Evolutionary conservation across 2,329 filamentous ascomycete species (phyloP).

Genomic region (Botrytis byssoidea): DNA sequence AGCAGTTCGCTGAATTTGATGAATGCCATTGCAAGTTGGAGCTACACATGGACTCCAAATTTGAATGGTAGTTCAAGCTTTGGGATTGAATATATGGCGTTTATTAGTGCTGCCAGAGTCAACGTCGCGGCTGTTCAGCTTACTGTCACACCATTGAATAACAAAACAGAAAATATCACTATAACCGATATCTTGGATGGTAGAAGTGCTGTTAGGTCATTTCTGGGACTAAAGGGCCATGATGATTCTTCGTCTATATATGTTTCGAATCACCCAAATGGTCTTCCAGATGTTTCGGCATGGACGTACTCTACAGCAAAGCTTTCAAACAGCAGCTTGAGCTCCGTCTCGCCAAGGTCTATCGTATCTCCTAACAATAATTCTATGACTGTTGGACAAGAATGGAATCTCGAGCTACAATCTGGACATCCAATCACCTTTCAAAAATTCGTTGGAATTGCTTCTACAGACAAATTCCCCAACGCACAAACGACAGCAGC

Average conservation of each 20-base stretch:
- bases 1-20: constrained; percentile 48
- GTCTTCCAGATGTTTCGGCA: constrained; percentile 57
- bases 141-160: constrained; percentile 20
- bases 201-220: constrained; percentile 58
- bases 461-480: constrained; percentile 60
- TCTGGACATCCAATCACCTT: constrained; percentile 52
- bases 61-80: constrained; percentile 52
- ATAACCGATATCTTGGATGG: constrained; percentile 64
- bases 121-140: constrained; percentile 25
- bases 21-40: constrained; percentile 20
- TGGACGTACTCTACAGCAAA: constrained; percentile 52
- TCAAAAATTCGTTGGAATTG: constrained; percentile 61
- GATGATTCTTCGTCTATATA: constrained; percentile 51
- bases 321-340: constrained; percentile 33
- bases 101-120: constrained; percentile 25
- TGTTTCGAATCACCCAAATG: constrained; percentile 58
- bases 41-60: constrained; percentile 23
- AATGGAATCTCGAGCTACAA: constrained; percentile 49
- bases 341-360: constrained; percentile 36
- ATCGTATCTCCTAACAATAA: constrained; percentile 46
- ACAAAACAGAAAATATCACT: constrained; percentile 42
- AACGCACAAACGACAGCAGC: constrained; percentile 49
- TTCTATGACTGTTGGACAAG: constrained; percentile 60
- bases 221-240: constrained; percentile 51
- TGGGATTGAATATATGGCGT: constrained; percentile 55